Evolutionary conservation across 2,329 filamentous ascomycete species (phyloP), one percentile per base, ranked within the genome.

Genomic region (Penicillium frequentans): DNA sequence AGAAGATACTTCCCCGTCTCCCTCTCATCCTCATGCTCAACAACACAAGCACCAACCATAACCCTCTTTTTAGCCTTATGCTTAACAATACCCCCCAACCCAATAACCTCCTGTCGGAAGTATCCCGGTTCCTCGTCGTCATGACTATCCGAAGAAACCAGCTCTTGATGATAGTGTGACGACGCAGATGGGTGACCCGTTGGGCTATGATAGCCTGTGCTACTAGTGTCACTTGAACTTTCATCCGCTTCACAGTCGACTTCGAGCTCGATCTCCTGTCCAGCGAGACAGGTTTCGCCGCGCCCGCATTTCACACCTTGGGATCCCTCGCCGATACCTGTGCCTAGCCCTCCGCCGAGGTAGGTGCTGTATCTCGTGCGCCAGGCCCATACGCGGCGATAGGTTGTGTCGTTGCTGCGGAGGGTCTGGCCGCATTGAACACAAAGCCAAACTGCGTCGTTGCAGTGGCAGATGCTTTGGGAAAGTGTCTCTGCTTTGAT

Each of bases 271-370:
- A 90, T 87, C 64, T 90, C 86, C 57, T 86, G 83, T 6, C 89
- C 88, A 1, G 86, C 89, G n/a, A 92, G 83, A 74, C 93, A 98
- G 35, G 81, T 73, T n/a, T 79, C 77, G 42, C 87, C 88, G n/a
- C 91, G 86, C 0, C 91, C 93, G 70, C 93, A 98, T 61, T 91
- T 87, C 14, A 97, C 91, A 29, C 92, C 93, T 65, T 93, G 88
- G 67, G 92, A 88, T 31, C 91, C 92, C 65, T 96, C 91, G 44
- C 92, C 91, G 29, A 96, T 91, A 5, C 93, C 93, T 0, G 90
- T 93, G 24, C 92, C 91, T 0, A 96, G 81, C 2, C 91, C 90
- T 21, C 86, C 87, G 3, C 93, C 89, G 0, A 91, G 86, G 63
- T 91, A 89, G 16, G 81, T 82, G 37, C 88, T 88, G 72, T 96